These are phyloP conservation scores for Penicillium carneum DNA, from an alignment of 2,329 filamentous ascomycete species.

Conservation along the genomic window DNA sequence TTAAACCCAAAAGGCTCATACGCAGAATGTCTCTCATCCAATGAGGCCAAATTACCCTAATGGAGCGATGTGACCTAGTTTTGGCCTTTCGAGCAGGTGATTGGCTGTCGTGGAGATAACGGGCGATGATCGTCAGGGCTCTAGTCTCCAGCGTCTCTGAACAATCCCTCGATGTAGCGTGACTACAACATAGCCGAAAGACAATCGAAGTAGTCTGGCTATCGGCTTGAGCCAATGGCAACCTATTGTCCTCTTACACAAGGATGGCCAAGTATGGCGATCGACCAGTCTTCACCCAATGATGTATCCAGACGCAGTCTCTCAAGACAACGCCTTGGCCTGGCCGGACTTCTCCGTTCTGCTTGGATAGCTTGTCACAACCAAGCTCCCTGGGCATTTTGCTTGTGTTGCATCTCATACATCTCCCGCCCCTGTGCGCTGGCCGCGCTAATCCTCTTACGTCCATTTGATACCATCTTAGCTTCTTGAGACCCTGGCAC, in stretches of 20 bases:
- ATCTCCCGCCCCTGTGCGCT: slow-evolving; percentile 13
- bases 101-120: slow-evolving; percentile 32
- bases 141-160: slow-evolving; percentile 9
- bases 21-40: slow-evolving; percentile 14
- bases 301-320: slow-evolving; percentile 14
- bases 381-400: slow-evolving; percentile 28
- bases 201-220: background rate
- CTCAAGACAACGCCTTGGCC: slow-evolving; percentile 9
- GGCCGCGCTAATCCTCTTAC: slow-evolving; percentile 22
- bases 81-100: slow-evolving; percentile 14
- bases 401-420: slow-evolving; percentile 3
- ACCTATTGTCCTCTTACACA: background rate
- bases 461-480: slow-evolving; percentile 6
- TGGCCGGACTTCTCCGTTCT: slow-evolving; percentile 31
- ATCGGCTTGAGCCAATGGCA: slow-evolving; percentile 10
- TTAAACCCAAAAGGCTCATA: slow-evolving; percentile 16
- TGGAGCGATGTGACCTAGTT: slow-evolving; percentile 32
- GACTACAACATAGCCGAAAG: background rate
- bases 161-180: background rate
- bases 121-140: slow-evolving; percentile 34
- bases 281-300: slow-evolving; percentile 30
- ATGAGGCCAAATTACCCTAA: slow-evolving; percentile 13
- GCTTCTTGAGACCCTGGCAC: slow-evolving; percentile 19
- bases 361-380: slow-evolving; percentile 30
- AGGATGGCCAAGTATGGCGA: slow-evolving; percentile 25